Conservation (phyloP, 306 rosid species). For the Spatholobus suberectus region DNA sequence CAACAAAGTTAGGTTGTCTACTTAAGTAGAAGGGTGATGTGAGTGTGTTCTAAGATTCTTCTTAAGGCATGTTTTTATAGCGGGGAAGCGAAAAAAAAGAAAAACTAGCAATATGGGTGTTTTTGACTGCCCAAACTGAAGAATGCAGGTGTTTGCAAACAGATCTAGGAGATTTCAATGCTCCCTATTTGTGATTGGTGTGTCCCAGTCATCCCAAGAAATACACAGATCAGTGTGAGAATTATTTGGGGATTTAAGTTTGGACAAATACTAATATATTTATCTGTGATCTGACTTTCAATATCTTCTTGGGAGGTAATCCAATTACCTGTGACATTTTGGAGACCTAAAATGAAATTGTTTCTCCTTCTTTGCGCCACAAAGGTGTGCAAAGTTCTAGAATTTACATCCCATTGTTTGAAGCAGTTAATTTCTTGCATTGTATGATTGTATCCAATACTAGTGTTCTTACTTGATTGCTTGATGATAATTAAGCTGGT, state of each 20-base stretch:
- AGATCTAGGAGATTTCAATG: not conserved
- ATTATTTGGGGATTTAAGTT: not conserved
- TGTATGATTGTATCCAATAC: not conserved
- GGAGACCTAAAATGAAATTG: constrained; percentile 4
- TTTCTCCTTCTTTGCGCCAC: not conserved
- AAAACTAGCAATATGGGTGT: not conserved
- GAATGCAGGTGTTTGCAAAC: not conserved
- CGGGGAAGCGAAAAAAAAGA: not conserved
- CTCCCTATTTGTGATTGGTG: not conserved
- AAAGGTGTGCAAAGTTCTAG: not conserved
- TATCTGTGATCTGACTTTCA: not conserved
- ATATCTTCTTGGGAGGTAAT: constrained; percentile 14
- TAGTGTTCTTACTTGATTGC: constrained; percentile 5
- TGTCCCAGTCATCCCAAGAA: not conserved
- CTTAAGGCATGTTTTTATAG: not conserved
- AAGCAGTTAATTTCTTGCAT: not conserved
- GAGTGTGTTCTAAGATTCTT: not conserved
- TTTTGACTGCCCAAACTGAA: not conserved
- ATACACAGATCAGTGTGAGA: not conserved
- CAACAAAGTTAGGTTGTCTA: constrained; percentile 24
- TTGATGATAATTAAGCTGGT: constrained; percentile 26
- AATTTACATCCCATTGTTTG: constrained; percentile 7
- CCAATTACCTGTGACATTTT: constrained; percentile 4
- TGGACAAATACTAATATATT: constrained; percentile 10
- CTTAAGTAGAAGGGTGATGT: not conserved